Percentiles rank a stretch among this genome's conserved stretches.
phyloP scores from a whole-genome alignment of 75 land plant genomes.

The Cryptomeria japonica region DNA sequence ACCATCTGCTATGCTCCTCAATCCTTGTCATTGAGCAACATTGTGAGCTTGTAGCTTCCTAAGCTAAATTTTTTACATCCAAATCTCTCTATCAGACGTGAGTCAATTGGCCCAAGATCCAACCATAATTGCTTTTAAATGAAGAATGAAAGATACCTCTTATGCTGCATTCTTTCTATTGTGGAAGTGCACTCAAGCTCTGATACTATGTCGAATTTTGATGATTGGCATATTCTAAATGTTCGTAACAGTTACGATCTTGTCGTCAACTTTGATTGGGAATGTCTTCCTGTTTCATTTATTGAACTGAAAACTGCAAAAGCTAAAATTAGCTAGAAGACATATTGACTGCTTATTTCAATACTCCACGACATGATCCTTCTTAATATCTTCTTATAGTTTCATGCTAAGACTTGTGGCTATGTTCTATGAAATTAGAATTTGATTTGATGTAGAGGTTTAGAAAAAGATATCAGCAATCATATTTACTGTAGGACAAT shows the following conservation, averaged over 20 bases:
- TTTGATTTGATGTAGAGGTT: background rate
- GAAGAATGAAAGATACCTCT: too few relatives aligned
- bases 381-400: background rate
- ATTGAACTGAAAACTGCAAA: background rate
- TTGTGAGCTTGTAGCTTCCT: too few relatives aligned
- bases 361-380: background rate
- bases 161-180: too few relatives aligned
- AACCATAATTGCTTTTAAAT: too few relatives aligned
- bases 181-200: too few relatives aligned
- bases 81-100: too few relatives aligned
- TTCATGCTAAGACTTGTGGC: too few relatives aligned
- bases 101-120: too few relatives aligned
- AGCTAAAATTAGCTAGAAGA: background rate
- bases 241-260: background rate
- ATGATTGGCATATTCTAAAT: background rate
- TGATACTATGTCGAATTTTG: background rate
- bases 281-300: background rate
- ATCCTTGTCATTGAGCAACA: too few relatives aligned
- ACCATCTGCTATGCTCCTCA: too few relatives aligned
- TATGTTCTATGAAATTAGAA: background rate
- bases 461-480: background rate
- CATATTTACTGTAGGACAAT: too few relatives aligned
- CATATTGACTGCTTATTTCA: background rate
- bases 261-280: background rate
- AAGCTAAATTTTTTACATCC: too few relatives aligned